These are phyloP conservation scores for Macrotyloma uniflorum DNA, from an alignment of 306 rosid genomes.

Conservation along the genomic window DNA sequence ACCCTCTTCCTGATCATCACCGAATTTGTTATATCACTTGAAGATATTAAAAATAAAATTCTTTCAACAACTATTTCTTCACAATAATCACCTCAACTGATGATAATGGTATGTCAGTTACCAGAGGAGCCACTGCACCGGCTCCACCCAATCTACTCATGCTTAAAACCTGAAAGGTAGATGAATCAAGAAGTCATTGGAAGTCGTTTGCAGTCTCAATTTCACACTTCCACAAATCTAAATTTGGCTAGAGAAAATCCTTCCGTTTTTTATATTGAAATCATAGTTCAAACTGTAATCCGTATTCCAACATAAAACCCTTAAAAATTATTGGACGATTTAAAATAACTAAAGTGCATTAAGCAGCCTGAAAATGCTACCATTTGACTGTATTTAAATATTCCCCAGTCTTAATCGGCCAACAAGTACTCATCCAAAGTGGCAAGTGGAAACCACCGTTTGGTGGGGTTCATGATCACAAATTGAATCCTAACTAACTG, in stretches of 20 bases:
- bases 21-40: background rate
- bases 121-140: slow-evolving; percentile 98
- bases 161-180: slow-evolving; percentile 87
- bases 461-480: slow-evolving; percentile 16
- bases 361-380: background rate
- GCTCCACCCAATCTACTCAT: slow-evolving; percentile 99
- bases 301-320: slow-evolving; percentile 12
- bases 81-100: slow-evolving; percentile 79
- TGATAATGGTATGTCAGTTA: slow-evolving; percentile 90
- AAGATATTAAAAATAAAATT: background rate
- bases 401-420: background rate
- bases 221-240: slow-evolving; percentile 8
- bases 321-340: background rate
- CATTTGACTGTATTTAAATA: slow-evolving; percentile 9
- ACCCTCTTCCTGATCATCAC: slow-evolving; percentile 73
- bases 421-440: slow-evolving; percentile 29
- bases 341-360: background rate
- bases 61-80: slow-evolving; percentile 18
- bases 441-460: slow-evolving; percentile 28
- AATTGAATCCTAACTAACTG: slow-evolving; percentile 31
- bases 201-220: slow-evolving; percentile 4
- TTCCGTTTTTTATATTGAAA: background rate
- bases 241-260: background rate
- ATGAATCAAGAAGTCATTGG: slow-evolving; percentile 18
- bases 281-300: slow-evolving; percentile 14